Conservation (phyloP, 1,284 basidiomycete species). For the Cutaneotrichosporon sp. region DNA sequence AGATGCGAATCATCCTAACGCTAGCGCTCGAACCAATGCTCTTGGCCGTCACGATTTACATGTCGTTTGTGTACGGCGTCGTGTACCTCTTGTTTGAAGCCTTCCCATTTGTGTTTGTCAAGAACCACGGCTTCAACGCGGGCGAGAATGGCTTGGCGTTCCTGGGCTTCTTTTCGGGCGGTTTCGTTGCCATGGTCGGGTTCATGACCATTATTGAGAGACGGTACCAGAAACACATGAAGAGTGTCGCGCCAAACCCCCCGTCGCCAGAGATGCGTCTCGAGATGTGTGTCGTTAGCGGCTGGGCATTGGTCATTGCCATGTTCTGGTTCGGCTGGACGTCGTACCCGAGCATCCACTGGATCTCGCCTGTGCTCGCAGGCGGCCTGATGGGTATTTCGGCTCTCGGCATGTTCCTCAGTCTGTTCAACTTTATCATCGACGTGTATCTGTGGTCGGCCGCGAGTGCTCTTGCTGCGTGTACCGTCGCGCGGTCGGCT, state of each 20-base stretch:
- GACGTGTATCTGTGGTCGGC: constrained; percentile 53
- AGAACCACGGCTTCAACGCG: constrained; percentile 50
- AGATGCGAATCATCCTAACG: neutral
- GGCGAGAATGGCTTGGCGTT: constrained; percentile 52
- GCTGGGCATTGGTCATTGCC: constrained; percentile 44
- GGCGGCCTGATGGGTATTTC: constrained; percentile 47
- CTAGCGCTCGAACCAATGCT: constrained; percentile 68
- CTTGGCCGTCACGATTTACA: constrained; percentile 62
- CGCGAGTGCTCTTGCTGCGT: constrained; percentile 52
- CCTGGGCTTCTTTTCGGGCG: constrained; percentile 51
- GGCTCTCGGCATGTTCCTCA: constrained; percentile 57
- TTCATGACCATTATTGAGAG: constrained; percentile 28
- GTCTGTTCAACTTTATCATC: constrained; percentile 51
- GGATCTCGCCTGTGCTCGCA: constrained; percentile 50
- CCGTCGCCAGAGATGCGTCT: constrained; percentile 38
- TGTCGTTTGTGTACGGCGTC: constrained; percentile 50
- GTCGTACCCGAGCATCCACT: constrained; percentile 46
- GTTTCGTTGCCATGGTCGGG: constrained; percentile 29
- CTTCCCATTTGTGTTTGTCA: constrained; percentile 51
- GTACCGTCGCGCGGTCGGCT: constrained; percentile 51
- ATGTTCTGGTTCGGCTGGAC: constrained; percentile 52
- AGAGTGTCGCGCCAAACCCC: constrained; percentile 21
- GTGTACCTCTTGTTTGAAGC: constrained; percentile 45
- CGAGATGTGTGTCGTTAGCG: constrained; percentile 45
- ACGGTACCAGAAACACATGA: constrained; percentile 29